A percentile compares a stretch with the other conserved stretches of the same genome.
These are phyloP conservation scores for Lithohypha guttulata DNA, from an alignment of 2,329 filamentous ascomycete species.

Conservation along the genomic window DNA sequence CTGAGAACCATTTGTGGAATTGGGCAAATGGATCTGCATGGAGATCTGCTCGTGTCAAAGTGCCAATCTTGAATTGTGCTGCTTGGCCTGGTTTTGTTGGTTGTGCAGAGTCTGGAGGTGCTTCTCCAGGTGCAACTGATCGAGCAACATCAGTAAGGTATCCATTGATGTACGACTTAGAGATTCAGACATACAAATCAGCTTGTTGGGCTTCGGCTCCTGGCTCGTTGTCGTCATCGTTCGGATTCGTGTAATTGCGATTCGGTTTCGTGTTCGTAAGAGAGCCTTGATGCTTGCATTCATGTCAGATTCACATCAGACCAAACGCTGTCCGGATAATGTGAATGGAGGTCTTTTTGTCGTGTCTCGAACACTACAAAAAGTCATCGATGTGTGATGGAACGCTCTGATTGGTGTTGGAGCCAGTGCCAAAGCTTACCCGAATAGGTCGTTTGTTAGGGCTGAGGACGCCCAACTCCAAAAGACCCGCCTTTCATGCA, in stretches of 20 bases:
- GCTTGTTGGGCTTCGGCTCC: slow-evolving; percentile 19
- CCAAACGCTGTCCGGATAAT: too few relatives aligned
- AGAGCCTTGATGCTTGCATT: too few relatives aligned
- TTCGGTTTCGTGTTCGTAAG: not conserved
- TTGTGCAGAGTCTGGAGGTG: slow-evolving; percentile 26
- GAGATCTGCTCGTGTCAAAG: slow-evolving; percentile 53
- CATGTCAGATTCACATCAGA: too few relatives aligned
- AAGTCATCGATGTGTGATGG: too few relatives aligned
- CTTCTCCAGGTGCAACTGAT: slow-evolving; percentile 9
- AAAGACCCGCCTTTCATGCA: not conserved
- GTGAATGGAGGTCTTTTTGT: too few relatives aligned
- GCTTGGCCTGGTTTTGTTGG: slow-evolving; percentile 49
- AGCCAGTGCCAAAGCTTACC: too few relatives aligned
- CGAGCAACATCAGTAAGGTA: not conserved
- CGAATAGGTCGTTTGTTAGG: too few relatives aligned
- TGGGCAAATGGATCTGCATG: slow-evolving; percentile 59
- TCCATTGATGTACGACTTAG: too few relatives aligned
- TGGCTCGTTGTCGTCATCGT: slow-evolving; percentile 1
- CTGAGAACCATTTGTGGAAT: slow-evolving; percentile 82
- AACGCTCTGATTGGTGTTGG: too few relatives aligned
- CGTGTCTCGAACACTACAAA: too few relatives aligned
- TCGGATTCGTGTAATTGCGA: not conserved
- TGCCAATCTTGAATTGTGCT: slow-evolving; percentile 61
- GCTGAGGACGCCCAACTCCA: too few relatives aligned
- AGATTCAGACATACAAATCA: slow-evolving; percentile 26